These are phyloP conservation scores for maize (Zea mays) DNA, from an alignment of 176 grass and related monocot genomes.

Conservation along the genomic window Zm-B73-REFERENCE-NAM-5.0 NC_050099.1:246038501-246039000, in stretches of 20 bases:
- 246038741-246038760: not conserved
- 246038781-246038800: not conserved
- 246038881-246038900: too few species aligned
- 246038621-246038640: not conserved
- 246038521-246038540: not conserved
- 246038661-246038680: slow-evolving; percentile 1
- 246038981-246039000: not conserved
- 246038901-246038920: not conserved
- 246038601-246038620: not conserved
- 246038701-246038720: not conserved
- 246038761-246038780: not conserved
- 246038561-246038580: not conserved
- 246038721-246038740: not conserved
- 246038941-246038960: not conserved
- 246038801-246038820: not conserved
- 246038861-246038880: not conserved
- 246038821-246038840: not conserved
- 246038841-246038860: too few species aligned
- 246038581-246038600: not conserved
- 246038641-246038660: not conserved
- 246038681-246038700: not conserved
- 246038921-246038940: not conserved
- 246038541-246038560: not conserved
- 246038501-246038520: not conserved
- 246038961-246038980: not conserved